Evolutionary conservation across 192 early-diverging fungal species (phyloP), one percentile per base, ranked within the genome.

Genomic region (Podila minutissima): DNA sequence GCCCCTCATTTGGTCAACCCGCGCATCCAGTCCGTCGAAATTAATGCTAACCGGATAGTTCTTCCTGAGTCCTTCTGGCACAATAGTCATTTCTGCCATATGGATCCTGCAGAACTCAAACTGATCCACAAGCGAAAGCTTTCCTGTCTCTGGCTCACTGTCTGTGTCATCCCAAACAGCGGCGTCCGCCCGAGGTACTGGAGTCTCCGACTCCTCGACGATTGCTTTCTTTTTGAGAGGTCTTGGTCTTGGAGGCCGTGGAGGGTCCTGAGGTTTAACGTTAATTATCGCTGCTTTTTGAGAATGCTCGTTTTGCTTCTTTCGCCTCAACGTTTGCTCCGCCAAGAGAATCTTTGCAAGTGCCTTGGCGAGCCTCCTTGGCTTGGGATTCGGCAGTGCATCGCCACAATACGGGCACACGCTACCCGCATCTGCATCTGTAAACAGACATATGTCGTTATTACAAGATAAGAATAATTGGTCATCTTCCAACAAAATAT

Each of bases 21-120:
- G 75, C 2, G 58, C 51, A 12, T 58, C 59, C 1, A 89, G n/a
- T 17, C 35, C 20, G 7, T 68, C 51, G 58, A 87, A 89, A 35
- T 83, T 35, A 26, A 89, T 86, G 29, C 60, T 12, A 0, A 67
- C 5, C 3, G 86, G 87, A 28, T 86, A 89, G 0, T 75, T 70
- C 19, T 71, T 69, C 35, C 71, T 15, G 3, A 63, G 12, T 9
- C 87, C 88, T n/a, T 64, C 31, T 10, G 88, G 88, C 2, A 85
- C 81, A 17, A 86, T 70, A 1, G 49, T 59, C 11, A 70, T 49
- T 48, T 88, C 87, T 6, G 62, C 68, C 9, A 72, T 33, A 67
- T 89, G 88, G 20, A 88, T 32, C 3, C 73, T 75, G 70, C 88
- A 89, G 48, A 89, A 89, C 41, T 79, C 83, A 61, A 74, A 84